A percentile compares a stretch with the other conserved stretches of the same genome.
Evolutionary conservation across 257 asterid genomes (phyloP).

Genomic region (Solanum gandarillasii): DNA sequence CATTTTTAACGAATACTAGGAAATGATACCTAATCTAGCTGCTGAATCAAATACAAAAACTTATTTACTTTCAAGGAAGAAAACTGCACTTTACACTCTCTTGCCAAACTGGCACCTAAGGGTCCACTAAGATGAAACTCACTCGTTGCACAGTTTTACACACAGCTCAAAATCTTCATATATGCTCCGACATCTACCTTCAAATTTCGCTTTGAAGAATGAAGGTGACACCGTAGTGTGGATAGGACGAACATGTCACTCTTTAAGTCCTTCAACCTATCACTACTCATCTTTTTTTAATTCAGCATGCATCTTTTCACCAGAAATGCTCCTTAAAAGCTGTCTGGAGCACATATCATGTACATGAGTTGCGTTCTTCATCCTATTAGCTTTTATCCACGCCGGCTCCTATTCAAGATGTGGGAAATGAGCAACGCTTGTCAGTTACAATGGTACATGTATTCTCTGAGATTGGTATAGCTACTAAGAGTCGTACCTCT

Average conservation of each 20-base stretch:
- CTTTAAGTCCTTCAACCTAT: background rate
- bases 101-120: background rate
- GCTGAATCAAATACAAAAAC: background rate
- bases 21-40: background rate
- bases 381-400: constrained; percentile 77
- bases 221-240: background rate
- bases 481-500: constrained; percentile 33
- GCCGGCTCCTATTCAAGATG: constrained; percentile 57
- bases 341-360: constrained; percentile 68
- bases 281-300: constrained; percentile 23
- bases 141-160: background rate
- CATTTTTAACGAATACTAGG: background rate
- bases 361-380: constrained; percentile 68
- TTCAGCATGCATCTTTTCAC: constrained; percentile 29
- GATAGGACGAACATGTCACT: background rate
- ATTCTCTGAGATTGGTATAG: background rate
- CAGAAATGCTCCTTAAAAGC: constrained; percentile 66
- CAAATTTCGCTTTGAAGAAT: background rate
- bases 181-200: background rate
- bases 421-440: background rate
- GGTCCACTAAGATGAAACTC: background rate
- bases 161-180: background rate
- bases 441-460: background rate
- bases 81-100: background rate
- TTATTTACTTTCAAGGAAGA: background rate